Percentiles rank a stretch among this genome's conserved stretches.
phyloP scores from a whole-genome alignment of 495 filamentous ascomycete species.

The Penicillium longicatenatum region DNA sequence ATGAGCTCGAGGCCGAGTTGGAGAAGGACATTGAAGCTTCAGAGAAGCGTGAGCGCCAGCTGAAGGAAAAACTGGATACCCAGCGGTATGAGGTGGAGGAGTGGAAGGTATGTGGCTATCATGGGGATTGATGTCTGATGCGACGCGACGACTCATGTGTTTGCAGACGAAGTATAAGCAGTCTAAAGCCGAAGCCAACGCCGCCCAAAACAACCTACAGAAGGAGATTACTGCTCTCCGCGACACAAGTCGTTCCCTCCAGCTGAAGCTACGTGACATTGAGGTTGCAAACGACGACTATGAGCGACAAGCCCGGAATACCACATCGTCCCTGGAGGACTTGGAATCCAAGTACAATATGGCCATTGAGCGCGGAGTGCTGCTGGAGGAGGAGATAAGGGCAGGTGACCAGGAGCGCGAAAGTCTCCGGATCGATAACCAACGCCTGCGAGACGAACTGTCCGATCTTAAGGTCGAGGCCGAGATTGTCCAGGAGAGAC shows the following conservation, averaged over 20 bases:
- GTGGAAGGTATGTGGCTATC: conserved; percentile 75
- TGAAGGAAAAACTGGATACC: conserved; percentile 83
- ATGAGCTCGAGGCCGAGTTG: conserved; percentile 90
- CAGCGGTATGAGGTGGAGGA: conserved; percentile 90
- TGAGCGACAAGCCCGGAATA: conserved; percentile 92
- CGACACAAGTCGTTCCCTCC: conserved; percentile 77
- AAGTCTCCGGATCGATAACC: conserved; percentile 79
- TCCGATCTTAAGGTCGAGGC: conserved; percentile 91
- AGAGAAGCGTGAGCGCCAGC: conserved; percentile 83
- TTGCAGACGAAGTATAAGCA: conserved; percentile 92
- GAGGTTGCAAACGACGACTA: conserved; percentile 98
- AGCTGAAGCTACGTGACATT: conserved; percentile 85
- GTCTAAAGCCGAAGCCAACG: conserved; percentile 80
- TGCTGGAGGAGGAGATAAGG: conserved; percentile 94
- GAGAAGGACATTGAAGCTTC: conserved; percentile 96
- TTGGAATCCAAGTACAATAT: conserved; percentile 96
- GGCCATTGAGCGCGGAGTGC: conserved; percentile 84
- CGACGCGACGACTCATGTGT: conserved; percentile 6
- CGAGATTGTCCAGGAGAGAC: conserved; percentile 91
- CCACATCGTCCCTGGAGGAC: conserved; percentile 92
- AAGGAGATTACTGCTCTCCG: conserved; percentile 94
- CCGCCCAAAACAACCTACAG: conserved; percentile 82
- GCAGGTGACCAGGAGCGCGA: conserved; percentile 90
- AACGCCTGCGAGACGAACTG: conserved; percentile 85
- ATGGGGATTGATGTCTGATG: not conserved